Conservation (phyloP, 2,329 filamentous ascomycete genomes). For the Clonostachys sp. region DNA sequence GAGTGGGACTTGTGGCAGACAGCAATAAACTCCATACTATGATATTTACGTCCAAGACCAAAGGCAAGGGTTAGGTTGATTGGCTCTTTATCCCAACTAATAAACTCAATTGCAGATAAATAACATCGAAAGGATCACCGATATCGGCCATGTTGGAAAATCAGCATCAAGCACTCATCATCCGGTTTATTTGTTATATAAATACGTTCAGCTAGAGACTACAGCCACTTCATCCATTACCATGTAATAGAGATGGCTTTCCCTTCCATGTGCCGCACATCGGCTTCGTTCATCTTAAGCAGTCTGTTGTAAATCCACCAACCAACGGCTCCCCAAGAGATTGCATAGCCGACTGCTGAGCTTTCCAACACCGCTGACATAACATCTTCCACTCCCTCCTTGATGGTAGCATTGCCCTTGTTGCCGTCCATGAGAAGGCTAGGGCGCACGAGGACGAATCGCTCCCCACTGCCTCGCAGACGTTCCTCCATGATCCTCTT, state of each 20-base stretch:
- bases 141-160: too few relatives aligned
- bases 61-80: too few relatives aligned
- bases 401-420: constrained; percentile 15
- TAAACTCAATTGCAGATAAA: too few relatives aligned
- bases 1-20: too few relatives aligned
- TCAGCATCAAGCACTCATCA: too few relatives aligned
- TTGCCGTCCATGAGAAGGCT: constrained; percentile 25
- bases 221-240: not conserved
- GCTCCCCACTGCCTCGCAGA: constrained; percentile 18
- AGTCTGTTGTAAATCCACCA: constrained; percentile 36
- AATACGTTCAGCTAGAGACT: too few relatives aligned
- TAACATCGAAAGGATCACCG: too few relatives aligned
- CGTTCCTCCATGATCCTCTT: constrained; percentile 40
- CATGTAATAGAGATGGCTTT: constrained; percentile 4
- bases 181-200: too few relatives aligned
- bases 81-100: too few relatives aligned
- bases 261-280: constrained; percentile 2
- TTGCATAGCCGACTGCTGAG: constrained; percentile 37
- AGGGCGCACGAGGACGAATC: constrained; percentile 28
- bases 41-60: too few relatives aligned
- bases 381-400: constrained; percentile 33
- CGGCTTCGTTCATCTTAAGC: constrained; percentile 8
- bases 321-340: constrained; percentile 40
- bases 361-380: constrained; percentile 18
- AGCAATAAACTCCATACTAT: too few relatives aligned